Conservation (phyloP, 1,284 basidiomycete species). For the Rhodotorula sp. region DNA sequence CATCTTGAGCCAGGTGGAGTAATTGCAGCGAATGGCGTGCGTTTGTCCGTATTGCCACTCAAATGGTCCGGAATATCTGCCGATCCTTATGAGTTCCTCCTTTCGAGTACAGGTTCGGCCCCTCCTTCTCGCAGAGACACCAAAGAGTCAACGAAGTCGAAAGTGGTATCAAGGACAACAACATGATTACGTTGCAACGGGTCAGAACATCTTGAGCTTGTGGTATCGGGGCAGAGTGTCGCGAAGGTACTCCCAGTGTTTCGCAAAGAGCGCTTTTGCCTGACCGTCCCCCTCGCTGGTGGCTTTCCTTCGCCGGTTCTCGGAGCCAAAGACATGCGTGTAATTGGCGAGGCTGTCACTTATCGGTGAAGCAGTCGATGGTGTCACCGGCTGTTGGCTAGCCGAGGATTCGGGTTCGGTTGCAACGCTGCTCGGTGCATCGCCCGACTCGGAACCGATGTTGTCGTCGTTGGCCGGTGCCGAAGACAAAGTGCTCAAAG, state of each 20-base stretch:
- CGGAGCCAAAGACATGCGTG: conserved; percentile 77
- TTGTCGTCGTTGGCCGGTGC: not conserved
- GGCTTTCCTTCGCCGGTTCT: conserved; percentile 71
- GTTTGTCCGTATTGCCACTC: no score
- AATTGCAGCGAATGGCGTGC: no score
- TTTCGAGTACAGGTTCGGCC: no score
- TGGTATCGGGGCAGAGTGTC: conserved; percentile 53
- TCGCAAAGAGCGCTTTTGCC: conserved; percentile 74
- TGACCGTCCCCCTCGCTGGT: conserved; percentile 80
- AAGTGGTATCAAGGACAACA: not conserved
- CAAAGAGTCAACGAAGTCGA: not conserved
- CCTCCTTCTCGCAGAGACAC: no score
- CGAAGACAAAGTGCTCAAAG: no score
- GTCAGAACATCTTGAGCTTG: conserved; percentile 36
- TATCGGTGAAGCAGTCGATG: not conserved
- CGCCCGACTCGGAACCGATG: not conserved
- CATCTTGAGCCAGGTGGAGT: no score
- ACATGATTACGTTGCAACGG: not conserved
- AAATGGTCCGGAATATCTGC: no score
- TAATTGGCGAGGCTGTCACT: conserved; percentile 70
- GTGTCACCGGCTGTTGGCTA: not conserved
- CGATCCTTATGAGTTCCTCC: no score
- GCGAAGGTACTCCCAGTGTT: conserved; percentile 83
- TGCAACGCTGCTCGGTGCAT: not conserved
- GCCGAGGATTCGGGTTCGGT: not conserved